These are phyloP conservation scores for Sporisorium exsertum DNA, from an alignment of 1,284 basidiomycete species.

Conservation along the genomic window DNA sequence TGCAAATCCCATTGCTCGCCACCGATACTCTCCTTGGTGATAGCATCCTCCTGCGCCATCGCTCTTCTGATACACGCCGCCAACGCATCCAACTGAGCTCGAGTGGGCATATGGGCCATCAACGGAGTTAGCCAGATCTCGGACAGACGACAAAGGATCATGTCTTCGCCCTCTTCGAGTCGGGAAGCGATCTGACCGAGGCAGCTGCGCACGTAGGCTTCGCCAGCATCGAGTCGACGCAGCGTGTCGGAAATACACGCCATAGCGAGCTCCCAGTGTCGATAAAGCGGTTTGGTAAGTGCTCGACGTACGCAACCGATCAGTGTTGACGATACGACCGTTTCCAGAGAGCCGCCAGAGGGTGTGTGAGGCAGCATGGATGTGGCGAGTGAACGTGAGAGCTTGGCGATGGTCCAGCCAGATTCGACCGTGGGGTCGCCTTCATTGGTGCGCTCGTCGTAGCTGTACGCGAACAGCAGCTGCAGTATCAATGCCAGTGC, in stretches of 20 bases:
- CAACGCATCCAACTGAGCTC: slow-evolving; percentile 9
- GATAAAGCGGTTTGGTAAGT: slow-evolving; percentile 36
- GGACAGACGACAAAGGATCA: slow-evolving; percentile 22
- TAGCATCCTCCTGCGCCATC: slow-evolving; percentile 4
- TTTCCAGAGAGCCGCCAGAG: not conserved
- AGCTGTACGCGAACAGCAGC: slow-evolving; percentile 40
- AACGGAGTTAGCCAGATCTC: slow-evolving; percentile 24
- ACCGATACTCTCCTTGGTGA: slow-evolving; percentile 26
- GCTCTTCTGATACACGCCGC: not conserved
- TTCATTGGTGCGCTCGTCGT: slow-evolving; percentile 44
- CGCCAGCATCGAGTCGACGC: slow-evolving; percentile 17
- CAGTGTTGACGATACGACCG: slow-evolving; percentile 11
- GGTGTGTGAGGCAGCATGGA: not conserved
- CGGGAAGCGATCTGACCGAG: slow-evolving; percentile 16
- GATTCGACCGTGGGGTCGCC: slow-evolving; percentile 51
- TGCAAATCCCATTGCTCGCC: slow-evolving; percentile 42
- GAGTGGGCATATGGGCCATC: slow-evolving; percentile 5
- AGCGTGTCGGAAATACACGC: slow-evolving; percentile 26
- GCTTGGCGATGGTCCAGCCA: slow-evolving; percentile 48
- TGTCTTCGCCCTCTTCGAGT: slow-evolving; percentile 21
- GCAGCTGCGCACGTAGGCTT: slow-evolving; percentile 8
- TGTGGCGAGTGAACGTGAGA: slow-evolving; percentile 29
- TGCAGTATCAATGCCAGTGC: slow-evolving; percentile 20
- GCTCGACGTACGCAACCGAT: slow-evolving; percentile 27
- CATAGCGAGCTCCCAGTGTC: slow-evolving; percentile 37